Evolutionary conservation across 208 protist genomes (phyloP).

Genomic region (Porcisia hertigi): DNA sequence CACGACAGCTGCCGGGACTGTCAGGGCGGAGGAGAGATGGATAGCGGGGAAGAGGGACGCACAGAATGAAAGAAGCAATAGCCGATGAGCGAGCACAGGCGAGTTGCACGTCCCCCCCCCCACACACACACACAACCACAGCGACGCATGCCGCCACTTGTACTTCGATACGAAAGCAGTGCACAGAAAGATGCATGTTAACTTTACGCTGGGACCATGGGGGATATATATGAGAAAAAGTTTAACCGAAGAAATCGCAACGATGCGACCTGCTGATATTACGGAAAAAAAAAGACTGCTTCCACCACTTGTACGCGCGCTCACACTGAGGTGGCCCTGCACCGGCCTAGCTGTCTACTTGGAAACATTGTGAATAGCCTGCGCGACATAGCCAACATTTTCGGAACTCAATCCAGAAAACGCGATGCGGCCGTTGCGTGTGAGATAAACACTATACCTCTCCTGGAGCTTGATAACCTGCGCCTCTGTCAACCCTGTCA

Average conservation of each 20-base stretch:
- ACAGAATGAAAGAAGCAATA: neutral
- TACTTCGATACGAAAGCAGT: neutral
- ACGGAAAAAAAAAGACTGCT: neutral
- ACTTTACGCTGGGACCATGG: neutral
- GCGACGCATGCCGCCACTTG: neutral
- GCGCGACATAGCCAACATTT: slow-evolving; percentile 78
- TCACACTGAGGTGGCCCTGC: neutral
- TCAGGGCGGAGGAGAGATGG: neutral
- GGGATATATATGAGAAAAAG: neutral
- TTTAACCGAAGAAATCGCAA: neutral
- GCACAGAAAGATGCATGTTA: neutral
- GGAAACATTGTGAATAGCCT: slow-evolving; percentile 65
- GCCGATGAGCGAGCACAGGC: neutral
- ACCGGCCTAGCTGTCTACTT: slow-evolving; percentile 11
- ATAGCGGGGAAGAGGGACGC: neutral
- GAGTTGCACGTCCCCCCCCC: neutral
- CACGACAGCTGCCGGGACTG: neutral
- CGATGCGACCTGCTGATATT: neutral
- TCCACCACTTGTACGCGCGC: neutral
- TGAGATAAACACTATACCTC: slow-evolving; percentile 83
- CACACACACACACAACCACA: neutral
- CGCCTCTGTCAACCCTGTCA: slow-evolving; percentile 87
- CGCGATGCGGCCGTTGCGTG: slow-evolving; percentile 68
- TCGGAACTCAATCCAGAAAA: slow-evolving; percentile 67
- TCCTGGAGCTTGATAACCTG: slow-evolving; percentile 55